These are phyloP conservation scores for Kodamaea sp. DNA, from an alignment of 1,139 yeast species.

Conservation along the genomic window DNA sequence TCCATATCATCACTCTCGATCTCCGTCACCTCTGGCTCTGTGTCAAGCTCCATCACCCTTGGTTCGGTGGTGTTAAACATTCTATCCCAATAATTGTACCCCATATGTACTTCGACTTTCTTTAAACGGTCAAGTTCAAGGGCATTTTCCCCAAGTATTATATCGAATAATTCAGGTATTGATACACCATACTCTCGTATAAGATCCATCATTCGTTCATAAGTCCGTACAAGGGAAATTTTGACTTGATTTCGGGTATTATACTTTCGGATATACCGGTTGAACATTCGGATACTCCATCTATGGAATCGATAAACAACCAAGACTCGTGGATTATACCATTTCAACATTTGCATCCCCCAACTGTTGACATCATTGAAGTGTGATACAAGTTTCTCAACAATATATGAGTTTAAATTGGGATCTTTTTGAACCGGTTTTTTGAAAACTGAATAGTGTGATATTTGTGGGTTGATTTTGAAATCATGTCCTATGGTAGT, in stretches of 20 bases:
- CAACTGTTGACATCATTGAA: conserved; percentile 18
- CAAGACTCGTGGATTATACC: conserved; percentile 25
- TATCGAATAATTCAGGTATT: conserved; percentile 21
- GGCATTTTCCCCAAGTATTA: conserved; percentile 27
- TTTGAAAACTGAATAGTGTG: conserved; percentile 12
- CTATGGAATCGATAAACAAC: conserved; percentile 28
- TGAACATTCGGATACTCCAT: conserved; percentile 41
- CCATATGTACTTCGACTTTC: conserved; percentile 7
- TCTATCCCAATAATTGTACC: conserved; percentile 10
- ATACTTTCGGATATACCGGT: conserved; percentile 32
- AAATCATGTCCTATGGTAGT: not conserved
- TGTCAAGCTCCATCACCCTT: conserved; percentile 11
- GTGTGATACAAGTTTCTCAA: conserved; percentile 25
- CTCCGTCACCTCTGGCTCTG: conserved; percentile 18
- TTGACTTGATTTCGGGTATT: conserved; percentile 18
- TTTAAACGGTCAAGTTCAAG: conserved; percentile 21
- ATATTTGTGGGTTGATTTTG: conserved; percentile 17
- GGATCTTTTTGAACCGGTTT: conserved; percentile 4
- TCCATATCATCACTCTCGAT: conserved; percentile 32
- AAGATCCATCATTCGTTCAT: conserved; percentile 24
- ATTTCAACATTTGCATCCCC: conserved; percentile 18
- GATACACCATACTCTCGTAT: conserved; percentile 21
- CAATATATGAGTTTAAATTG: conserved; percentile 22
- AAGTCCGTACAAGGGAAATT: conserved; percentile 21
- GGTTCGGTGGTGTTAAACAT: conserved; percentile 9